These are phyloP conservation scores for Kalmanozyma brasiliensis DNA, from an alignment of 1,284 basidiomycete genomes.

Conservation along the genomic window DNA sequence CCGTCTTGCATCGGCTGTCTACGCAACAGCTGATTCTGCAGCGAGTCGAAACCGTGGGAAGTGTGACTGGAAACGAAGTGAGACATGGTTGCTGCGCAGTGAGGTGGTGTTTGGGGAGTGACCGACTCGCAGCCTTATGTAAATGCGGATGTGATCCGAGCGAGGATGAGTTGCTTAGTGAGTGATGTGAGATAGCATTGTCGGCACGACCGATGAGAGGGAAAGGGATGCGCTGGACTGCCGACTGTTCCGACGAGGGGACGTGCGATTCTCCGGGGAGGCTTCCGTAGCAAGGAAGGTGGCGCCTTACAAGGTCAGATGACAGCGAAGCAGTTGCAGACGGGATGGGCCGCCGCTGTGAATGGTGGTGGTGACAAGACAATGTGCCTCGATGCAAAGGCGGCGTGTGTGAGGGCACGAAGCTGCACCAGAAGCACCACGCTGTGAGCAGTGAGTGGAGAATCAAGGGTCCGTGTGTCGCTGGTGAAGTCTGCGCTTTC, in stretches of 20 bases:
- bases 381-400: background rate
- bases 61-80: constrained; percentile 62
- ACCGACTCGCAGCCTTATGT: too few species aligned
- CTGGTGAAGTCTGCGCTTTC: background rate
- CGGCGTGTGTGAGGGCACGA: background rate
- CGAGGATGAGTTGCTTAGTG: background rate
- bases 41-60: constrained; percentile 58
- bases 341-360: background rate
- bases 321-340: background rate
- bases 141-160: too few species aligned
- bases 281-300: too few species aligned
- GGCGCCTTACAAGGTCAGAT: background rate
- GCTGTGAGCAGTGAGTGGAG: too few species aligned
- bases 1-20: constrained; percentile 38
- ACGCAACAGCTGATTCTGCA: constrained; percentile 60
- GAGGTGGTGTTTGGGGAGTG: background rate
- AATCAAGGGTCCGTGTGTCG: constrained; percentile 15
- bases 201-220: constrained; percentile 13
- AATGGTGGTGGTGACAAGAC: background rate
- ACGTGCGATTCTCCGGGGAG: background rate
- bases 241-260: background rate
- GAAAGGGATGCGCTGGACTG: background rate
- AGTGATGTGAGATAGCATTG: constrained; percentile 3
- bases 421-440: too few species aligned
- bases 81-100: constrained; percentile 46